Conservation (phyloP, 306 rosid genomes). For the Quercus rubra region DNA sequence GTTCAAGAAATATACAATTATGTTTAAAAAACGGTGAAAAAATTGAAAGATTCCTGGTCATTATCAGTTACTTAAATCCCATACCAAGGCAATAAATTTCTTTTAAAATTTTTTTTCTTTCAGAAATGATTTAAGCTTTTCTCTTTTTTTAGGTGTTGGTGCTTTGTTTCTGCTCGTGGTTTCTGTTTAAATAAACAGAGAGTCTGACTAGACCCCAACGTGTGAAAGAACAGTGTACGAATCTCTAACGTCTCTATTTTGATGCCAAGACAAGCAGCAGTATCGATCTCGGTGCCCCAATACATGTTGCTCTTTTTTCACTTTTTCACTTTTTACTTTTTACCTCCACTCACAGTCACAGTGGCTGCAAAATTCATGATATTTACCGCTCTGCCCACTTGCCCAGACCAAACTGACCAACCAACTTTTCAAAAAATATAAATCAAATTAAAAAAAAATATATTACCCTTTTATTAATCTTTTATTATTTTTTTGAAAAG, state of each 20-base stretch:
- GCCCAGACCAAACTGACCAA: neutral
- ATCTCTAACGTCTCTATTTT: conserved; percentile 45
- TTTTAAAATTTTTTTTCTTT: neutral
- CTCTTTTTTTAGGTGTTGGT: neutral
- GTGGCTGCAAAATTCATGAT: neutral
- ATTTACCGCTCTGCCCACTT: neutral
- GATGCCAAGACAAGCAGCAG: conserved; percentile 21
- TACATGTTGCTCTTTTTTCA: neutral
- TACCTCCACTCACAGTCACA: neutral
- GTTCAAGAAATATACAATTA: no score
- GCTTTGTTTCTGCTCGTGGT: neutral
- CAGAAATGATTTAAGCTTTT: neutral
- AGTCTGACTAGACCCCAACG: conserved; percentile 21
- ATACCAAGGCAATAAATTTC: no score
- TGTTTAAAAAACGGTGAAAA: no score
- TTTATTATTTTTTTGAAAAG: no score
- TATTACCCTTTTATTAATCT: no score
- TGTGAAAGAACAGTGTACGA: conserved; percentile 21
- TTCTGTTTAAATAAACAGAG: neutral
- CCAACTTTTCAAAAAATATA: neutral
- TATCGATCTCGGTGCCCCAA: conserved; percentile 25
- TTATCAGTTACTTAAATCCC: no score
- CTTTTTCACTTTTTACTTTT: neutral
- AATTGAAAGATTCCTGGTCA: no score
- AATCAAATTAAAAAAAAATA: neutral